Evolutionary conservation across 805 yeast genomes (phyloP).

Genomic region (Pachysolen tannophilus): DNA sequence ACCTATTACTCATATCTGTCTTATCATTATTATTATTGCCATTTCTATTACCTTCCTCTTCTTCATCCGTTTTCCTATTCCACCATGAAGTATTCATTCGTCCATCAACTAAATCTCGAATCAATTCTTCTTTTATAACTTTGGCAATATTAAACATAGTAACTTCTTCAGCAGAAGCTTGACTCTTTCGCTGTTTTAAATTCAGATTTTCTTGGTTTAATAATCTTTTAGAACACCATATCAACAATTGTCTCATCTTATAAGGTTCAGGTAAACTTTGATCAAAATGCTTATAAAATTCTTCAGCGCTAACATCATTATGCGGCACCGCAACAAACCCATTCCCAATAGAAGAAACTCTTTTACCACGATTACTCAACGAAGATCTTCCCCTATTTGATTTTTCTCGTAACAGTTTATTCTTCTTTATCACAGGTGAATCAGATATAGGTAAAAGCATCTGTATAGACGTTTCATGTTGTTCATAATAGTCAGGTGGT

Average conservation of each 20-base stretch:
- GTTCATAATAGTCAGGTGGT: slow-evolving; percentile 1
- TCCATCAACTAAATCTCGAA: slow-evolving; percentile 52
- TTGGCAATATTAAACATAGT: slow-evolving; percentile 46
- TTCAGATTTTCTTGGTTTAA: slow-evolving; percentile 22
- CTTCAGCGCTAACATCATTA: slow-evolving; percentile 42
- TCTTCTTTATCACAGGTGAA: slow-evolving; percentile 13
- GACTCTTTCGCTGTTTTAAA: slow-evolving; percentile 10
- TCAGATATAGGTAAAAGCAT: slow-evolving; percentile 21
- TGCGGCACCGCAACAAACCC: slow-evolving; percentile 67
- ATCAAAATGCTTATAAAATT: slow-evolving; percentile 58
- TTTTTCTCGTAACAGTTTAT: slow-evolving; percentile 15
- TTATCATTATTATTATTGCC: too few species aligned
- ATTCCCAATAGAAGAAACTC: slow-evolving; percentile 68
- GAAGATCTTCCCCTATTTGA: slow-evolving; percentile 41
- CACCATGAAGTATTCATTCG: slow-evolving; percentile 65
- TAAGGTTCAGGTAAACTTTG: slow-evolving; percentile 61
- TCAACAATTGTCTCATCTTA: slow-evolving; percentile 57
- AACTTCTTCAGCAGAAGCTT: slow-evolving; percentile 23
- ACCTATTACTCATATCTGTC: slow-evolving; percentile 19
- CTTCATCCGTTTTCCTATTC: slow-evolving; percentile 26
- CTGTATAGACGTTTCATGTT: slow-evolving; percentile 10
- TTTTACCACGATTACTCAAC: slow-evolving; percentile 53
- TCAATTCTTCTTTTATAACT: slow-evolving; percentile 55
- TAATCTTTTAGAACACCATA: slow-evolving; percentile 58
- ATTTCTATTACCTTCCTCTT: too few species aligned